phyloP scores from a whole-genome alignment of 176 grass and related monocot species.

The Miscanthus lutarioriparius region DNA sequence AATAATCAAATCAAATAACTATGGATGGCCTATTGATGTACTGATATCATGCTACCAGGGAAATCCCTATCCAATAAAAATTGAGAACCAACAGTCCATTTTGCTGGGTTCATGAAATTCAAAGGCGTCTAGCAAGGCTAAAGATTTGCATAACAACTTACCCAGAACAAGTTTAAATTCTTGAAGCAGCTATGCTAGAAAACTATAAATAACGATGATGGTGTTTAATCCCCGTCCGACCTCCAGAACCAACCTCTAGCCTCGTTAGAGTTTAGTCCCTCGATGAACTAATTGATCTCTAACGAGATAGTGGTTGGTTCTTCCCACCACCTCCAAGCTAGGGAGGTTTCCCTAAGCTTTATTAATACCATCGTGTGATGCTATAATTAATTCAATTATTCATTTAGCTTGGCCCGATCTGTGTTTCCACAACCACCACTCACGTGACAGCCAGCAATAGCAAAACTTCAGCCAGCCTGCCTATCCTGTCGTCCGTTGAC shows the following conservation, averaged over 20 bases:
- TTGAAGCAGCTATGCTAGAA: conserved; percentile 19
- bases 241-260: conserved; percentile 37
- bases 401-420: neutral
- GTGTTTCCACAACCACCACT: conserved; percentile 1
- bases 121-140: neutral
- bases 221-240: neutral
- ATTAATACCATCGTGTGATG: conserved; percentile 18
- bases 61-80: neutral
- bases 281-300: conserved; percentile 28
- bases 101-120: neutral
- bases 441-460: conserved; percentile 20
- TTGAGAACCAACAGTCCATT: conserved; percentile 10
- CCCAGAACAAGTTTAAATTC: conserved; percentile 13
- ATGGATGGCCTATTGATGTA: neutral
- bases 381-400: conserved; percentile 11
- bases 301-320: conserved; percentile 32
- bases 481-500: conserved; percentile 17
- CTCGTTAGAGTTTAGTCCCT: conserved; percentile 39
- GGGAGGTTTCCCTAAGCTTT: neutral
- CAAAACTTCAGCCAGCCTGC: neutral
- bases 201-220: neutral
- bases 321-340: conserved; percentile 5
- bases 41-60: neutral
- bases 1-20: conserved; percentile 14
- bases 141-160: neutral